Evolutionary conservation across 2,329 filamentous ascomycete species (phyloP).

Genomic region (Sclerotinia nivalis): DNA sequence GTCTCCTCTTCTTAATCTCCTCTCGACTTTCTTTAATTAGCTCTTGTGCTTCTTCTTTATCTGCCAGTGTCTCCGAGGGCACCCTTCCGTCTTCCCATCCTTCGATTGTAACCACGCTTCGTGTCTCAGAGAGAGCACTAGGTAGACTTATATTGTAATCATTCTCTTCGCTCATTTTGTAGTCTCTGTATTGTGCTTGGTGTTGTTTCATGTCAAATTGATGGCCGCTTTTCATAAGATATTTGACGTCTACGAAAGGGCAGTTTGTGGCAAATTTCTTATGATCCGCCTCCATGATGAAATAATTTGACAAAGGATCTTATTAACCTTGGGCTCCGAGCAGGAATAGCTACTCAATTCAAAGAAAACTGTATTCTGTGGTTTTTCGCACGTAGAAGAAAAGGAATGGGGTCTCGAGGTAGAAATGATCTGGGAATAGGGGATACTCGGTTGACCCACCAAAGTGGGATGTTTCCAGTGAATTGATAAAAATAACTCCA

Average conservation of each 20-base stretch:
- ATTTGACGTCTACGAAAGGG: neutral
- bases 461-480: conserved; percentile 8
- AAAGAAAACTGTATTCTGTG: neutral
- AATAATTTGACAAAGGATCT: neutral
- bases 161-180: neutral
- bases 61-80: neutral
- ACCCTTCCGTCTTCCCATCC: neutral
- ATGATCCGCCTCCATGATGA: neutral
- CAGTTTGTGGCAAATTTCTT: neutral
- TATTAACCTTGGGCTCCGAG: neutral
- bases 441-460: neutral
- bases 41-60: neutral
- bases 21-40: neutral
- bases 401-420: neutral
- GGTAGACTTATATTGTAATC: neutral
- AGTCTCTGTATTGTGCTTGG: neutral
- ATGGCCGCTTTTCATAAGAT: neutral
- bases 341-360: neutral
- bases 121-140: neutral
- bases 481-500: conserved; percentile 4
- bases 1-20: neutral
- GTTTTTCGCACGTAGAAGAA: neutral
- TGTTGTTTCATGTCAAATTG: neutral
- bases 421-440: neutral
- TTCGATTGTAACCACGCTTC: neutral